phyloP scores from a whole-genome alignment of 2,329 filamentous ascomycete genomes.

The Colletotrichum tofieldiae region DNA sequence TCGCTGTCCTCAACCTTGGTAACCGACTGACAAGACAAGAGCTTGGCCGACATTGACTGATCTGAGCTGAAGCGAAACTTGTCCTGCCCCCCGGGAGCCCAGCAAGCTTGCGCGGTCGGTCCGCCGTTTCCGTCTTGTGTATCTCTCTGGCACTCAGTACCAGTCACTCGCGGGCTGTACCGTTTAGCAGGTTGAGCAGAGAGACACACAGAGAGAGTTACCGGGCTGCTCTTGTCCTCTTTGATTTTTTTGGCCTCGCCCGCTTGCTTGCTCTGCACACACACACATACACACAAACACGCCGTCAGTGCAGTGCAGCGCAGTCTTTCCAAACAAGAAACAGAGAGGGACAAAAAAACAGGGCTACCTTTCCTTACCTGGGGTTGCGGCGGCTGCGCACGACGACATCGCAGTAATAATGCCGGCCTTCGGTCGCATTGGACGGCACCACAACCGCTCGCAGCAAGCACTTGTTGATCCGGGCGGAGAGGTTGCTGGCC shows the following conservation, averaged over 20 bases:
- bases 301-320: conserved; percentile 6
- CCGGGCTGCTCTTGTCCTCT: conserved; percentile 12
- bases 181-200: conserved; percentile 15
- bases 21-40: conserved; percentile 24
- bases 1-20: conserved; percentile 14
- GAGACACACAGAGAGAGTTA: not conserved
- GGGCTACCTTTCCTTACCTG: not conserved
- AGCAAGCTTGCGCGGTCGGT: conserved; percentile 28
- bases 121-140: conserved; percentile 30
- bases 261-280: conserved; percentile 8
- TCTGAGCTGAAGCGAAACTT: conserved; percentile 22
- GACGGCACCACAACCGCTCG: conserved; percentile 71
- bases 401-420: conserved; percentile 54
- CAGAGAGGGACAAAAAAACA: conserved; percentile 5
- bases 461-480: conserved; percentile 69
- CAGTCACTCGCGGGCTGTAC: conserved; percentile 30
- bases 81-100: conserved; percentile 3
- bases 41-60: conserved; percentile 3
- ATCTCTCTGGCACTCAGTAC: conserved; percentile 21
- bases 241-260: not conserved
- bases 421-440: conserved; percentile 69
- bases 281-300: not conserved
- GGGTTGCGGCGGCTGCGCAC: conserved; percentile 35
- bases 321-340: conserved; percentile 4
- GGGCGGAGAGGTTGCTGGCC: conserved; percentile 51